Base-by-base conservation (phyloP, 768 basidiomycete species). In the Termitomyces titanicus region DNA sequence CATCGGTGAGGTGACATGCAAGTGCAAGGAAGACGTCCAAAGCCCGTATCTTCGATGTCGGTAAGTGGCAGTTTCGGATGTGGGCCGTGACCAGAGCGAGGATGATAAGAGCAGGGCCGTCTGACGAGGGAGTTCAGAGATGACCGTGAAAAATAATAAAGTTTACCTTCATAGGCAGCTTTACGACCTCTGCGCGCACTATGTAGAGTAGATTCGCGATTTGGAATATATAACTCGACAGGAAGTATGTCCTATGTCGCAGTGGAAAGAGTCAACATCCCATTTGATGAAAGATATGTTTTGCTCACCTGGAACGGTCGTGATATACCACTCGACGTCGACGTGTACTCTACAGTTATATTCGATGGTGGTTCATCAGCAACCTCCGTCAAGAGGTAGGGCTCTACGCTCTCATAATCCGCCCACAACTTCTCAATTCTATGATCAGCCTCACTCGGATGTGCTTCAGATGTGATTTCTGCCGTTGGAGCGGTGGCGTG, bases 31-130 rank as follows among this genome's bases (percentile, higher is more conserved):
- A 88, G 5, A 96, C 79, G 63, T 98, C 94, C 45, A 98, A 70
- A 1, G 88, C 91, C 34, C 83, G 85, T 22, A 95, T 72, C 70
- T 93, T 93, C 18, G 93, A 94, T 24, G 89, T 88, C 0, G 96
- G 92, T 0, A 93, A 77, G 10, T 78, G 72, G 63, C 92, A 96
- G 61, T 94, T 95, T 34, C 97, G 83, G 22, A 98, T 81, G 62
- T 95, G 95, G 15, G 94, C 85, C 24, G 89, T 89, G 25, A 97
- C 78, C 5, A 98, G 76, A 0, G 94, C 88, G 20, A 98, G 81
- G 29, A 98, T 82, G 50, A 98, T 84, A 20, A 98, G 75, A 0
- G 94, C 89, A 2, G 94, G 89, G 0, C 94, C 94, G 68, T 97
- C 92, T 94, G 31, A 11, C 5, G 4, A 29, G 52, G 38, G 17